Evolutionary conservation across 75 land plant genomes (phyloP).

Genomic region (Picea sitchensis): DNA sequence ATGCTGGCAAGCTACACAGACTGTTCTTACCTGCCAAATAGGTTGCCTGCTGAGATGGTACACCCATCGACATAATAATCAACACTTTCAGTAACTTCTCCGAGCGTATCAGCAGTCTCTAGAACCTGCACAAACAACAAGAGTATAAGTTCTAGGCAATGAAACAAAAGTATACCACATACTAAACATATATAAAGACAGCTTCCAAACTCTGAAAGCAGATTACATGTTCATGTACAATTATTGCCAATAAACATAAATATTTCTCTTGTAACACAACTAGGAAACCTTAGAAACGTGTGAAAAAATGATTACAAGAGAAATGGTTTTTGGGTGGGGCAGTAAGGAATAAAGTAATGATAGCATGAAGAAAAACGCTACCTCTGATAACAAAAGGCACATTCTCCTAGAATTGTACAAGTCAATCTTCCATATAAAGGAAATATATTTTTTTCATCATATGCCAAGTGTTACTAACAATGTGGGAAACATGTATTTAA

Average conservation of each 20-base stretch:
- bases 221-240: neutral
- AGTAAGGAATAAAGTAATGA: neutral
- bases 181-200: neutral
- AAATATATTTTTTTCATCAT: neutral
- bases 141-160: neutral
- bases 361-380: neutral
- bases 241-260: neutral
- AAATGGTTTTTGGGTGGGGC: no score
- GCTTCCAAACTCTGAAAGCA: neutral
- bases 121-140: slow-evolving; percentile 59
- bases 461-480: no score
- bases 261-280: no score
- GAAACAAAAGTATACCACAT: neutral
- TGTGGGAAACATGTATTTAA: no score
- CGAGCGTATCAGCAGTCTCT: slow-evolving; percentile 86
- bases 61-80: slow-evolving; percentile 91
- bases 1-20: neutral
- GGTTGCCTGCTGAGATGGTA: slow-evolving; percentile 89
- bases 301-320: no score
- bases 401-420: neutral
- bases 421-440: neutral
- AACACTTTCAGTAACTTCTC: slow-evolving; percentile 93
- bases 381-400: neutral
- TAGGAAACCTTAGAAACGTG: no score
- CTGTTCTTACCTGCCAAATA: slow-evolving; percentile 80